Evolutionary conservation across 2,329 filamentous ascomycete genomes (phyloP).

Genomic region (Diaporthe aspalathi): DNA sequence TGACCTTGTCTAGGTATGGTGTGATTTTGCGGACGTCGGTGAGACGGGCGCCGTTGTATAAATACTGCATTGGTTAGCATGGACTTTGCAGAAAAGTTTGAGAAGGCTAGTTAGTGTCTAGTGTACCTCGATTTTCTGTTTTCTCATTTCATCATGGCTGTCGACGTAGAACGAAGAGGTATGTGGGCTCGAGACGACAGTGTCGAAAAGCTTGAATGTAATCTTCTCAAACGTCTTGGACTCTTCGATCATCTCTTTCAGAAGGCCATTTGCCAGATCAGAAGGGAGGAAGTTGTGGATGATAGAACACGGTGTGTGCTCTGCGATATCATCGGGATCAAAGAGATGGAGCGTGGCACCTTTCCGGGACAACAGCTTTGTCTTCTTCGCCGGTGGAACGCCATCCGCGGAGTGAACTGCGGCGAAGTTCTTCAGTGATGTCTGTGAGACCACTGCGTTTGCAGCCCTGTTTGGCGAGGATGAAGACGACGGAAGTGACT

Average conservation of each 20-base stretch:
- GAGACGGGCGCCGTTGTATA: slow-evolving; percentile 84
- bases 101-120: too few relatives aligned
- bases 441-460: slow-evolving; percentile 56
- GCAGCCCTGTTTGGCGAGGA: slow-evolving; percentile 2
- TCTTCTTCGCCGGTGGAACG: slow-evolving; percentile 52
- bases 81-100: too few relatives aligned
- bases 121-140: slow-evolving; percentile 73
- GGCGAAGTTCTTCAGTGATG: slow-evolving; percentile 69
- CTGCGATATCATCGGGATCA: slow-evolving; percentile 81
- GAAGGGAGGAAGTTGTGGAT: slow-evolving; percentile 88
- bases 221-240: slow-evolving; percentile 75
- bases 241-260: slow-evolving; percentile 81
- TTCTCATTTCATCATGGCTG: slow-evolving; percentile 73
- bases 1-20: slow-evolving; percentile 77
- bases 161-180: slow-evolving; percentile 87
- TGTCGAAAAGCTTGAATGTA: slow-evolving; percentile 89
- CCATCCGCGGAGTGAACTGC: slow-evolving; percentile 24
- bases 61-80: slow-evolving; percentile 59
- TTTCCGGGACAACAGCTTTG: slow-evolving; percentile 73
- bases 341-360: slow-evolving; percentile 88
- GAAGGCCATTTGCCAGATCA: slow-evolving; percentile 77
- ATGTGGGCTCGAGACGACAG: slow-evolving; percentile 86
- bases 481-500: slow-evolving; percentile 28
- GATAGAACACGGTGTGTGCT: slow-evolving; percentile 89
- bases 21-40: slow-evolving; percentile 81